phyloP scores from a whole-genome alignment of 202 grass and related monocot species.

The Bolboschoenoplectus hybrid region DNA sequence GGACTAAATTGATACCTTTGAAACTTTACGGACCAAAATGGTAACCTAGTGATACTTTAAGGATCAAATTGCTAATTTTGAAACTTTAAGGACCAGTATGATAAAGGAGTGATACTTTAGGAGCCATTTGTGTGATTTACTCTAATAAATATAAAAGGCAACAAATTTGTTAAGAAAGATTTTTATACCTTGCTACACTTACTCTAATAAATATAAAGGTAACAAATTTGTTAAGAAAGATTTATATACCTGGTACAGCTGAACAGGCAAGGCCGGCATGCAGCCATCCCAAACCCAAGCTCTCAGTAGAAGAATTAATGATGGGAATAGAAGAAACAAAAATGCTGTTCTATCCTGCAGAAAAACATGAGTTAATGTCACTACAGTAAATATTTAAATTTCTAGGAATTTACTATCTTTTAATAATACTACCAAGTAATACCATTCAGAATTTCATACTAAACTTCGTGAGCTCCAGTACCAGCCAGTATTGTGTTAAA shows the following conservation, averaged over 20 bases:
- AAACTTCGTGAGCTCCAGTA: not conserved
- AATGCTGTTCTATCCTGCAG: conserved; percentile 87
- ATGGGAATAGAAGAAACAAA: conserved; percentile 92
- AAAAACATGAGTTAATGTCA: conserved; percentile 38
- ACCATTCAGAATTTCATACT: conserved; percentile 21
- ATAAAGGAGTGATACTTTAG: too few relatives aligned
- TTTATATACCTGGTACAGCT: conserved; percentile 77
- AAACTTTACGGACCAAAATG: too few relatives aligned
- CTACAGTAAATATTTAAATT: not conserved
- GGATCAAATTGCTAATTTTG: too few relatives aligned
- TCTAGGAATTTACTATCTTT: not conserved
- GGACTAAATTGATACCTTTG: too few relatives aligned
- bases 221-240: conserved; percentile 16
- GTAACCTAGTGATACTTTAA: too few relatives aligned
- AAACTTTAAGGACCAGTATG: too few relatives aligned
- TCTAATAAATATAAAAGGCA: not conserved
- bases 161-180: conserved; percentile 2
- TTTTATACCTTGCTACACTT: conserved; percentile 47
- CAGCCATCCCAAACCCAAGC: conserved; percentile 91
- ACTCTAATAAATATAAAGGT: not conserved
- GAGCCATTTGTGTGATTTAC: too few relatives aligned
- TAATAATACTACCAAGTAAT: conserved; percentile 14
- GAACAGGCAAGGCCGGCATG: conserved; percentile 87
- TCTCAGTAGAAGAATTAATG: conserved; percentile 79
- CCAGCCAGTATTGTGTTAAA: conserved; percentile 13